Evolutionary conservation across 805 yeast species (phyloP), one percentile per base, ranked within the genome.

Genomic region (Kuraishia molischiana): DNA sequence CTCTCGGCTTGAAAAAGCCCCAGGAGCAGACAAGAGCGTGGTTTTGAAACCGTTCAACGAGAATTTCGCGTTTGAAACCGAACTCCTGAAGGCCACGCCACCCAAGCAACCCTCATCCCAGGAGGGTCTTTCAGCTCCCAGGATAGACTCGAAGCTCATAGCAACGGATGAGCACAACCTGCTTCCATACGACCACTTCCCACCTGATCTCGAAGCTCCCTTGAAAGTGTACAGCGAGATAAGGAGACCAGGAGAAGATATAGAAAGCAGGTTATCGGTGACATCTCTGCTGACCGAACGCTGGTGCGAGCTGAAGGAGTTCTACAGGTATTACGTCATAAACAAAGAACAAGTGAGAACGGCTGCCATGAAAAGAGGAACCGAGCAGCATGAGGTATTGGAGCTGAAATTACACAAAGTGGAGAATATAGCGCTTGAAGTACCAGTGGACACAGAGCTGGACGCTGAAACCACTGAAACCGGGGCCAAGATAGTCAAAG

Each of bases 221-320:
- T 43, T 41, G 24, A 37, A 44, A 24, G 50, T 51, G 37, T 38
- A 50, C 24, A 29, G 37, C 13, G 4, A 4, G 3, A 10, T 31
- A 22, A 22, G 26, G 11, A 22, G 26, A 22, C 26, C 26, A 8
- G 11, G 26, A 8, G 8, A 22, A 8, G 26, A 8, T 22, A 8
- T 8, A 11, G 26, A 22, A 11, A 22, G 11, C 4, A 49, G 82
- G 30, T 51, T 77, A 13, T 69, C 77, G 1, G 86, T 81, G 3
- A 79, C 89, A 0, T 69, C 66, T 38, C 51, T 83, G 6, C 54
- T 79, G 9, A 72, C 80, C 0, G 63, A 69, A 24, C 55, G 66
- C 13, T 82, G 86, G 84, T 83, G 92, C 60, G 90, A 83, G 53
- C 56, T 82, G 34, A 58, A 75, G 30, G 64, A 60, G 15, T 64